Base-by-base conservation (phyloP, 2,329 filamentous ascomycete species). In the Blastomyces parvus region DNA sequence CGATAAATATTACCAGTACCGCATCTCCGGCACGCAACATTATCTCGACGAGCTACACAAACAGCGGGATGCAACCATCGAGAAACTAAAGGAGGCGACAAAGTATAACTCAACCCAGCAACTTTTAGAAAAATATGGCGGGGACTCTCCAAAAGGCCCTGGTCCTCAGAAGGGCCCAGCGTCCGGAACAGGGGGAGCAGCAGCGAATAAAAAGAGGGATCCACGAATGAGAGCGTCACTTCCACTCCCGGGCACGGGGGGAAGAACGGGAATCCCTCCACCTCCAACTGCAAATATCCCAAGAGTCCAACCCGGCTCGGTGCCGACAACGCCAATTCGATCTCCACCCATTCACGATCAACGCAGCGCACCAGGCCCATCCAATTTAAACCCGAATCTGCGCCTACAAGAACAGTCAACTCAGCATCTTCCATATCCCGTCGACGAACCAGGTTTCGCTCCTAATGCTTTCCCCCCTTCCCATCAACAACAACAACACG, bases 71-170 rank as follows among this genome's bases (percentile, higher is more conserved):
- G 86, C 86, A 69, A 96, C 92, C 1, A 97, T 99, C 67, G 88
- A 96, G 74, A 92, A 92, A 77, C 85, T 99, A 66, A 99, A 99
- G 77, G 87, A 88, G 64, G 92, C 92, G 33, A 99, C 94, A 42
- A 96, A 90, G 75, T 99, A 97, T 78, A 90, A 97, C 76, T 94
- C 92, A 40, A 99, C 94, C 1, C 86, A 95, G 71, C 86, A 97
- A 73, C 78, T 99, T 64, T 84, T 99, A 13, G 90, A 97, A 71
- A 99, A 97, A 71, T 99, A 99, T 74, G 92, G 91, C 44, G 89
- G 86, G 11, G 79, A 81, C 25, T 85, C 87, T 66, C 78, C 81
- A 25, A 75, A 76, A 48, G 66, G 67, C 19, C 64, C 69, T 2
- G 67, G 65, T 25, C 62, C 70, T 62, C 70, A 76, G 67, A 63